Percentiles rank a stretch among this genome's conserved stretches.
Conservation (phyloP, 2,329 filamentous ascomycete species). For the Camillea tinctor region DNA sequence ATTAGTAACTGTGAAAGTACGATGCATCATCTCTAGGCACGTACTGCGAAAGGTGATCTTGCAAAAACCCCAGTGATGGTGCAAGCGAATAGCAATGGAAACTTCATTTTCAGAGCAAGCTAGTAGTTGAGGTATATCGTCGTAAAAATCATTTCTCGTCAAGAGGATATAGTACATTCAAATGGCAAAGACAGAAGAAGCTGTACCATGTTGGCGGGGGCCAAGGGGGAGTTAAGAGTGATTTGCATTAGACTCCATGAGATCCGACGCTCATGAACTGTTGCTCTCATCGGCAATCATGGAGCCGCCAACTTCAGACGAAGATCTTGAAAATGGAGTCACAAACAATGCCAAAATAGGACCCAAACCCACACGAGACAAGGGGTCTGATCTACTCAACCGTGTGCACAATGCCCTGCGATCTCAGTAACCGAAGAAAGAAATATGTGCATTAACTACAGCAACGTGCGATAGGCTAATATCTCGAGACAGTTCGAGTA, state of each 20-base stretch:
- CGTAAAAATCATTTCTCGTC: neutral
- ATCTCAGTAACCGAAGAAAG: neutral
- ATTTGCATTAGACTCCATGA: neutral
- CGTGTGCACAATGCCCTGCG: neutral
- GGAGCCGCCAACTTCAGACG: neutral
- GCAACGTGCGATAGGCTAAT: neutral
- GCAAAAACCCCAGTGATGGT: neutral
- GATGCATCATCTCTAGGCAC: neutral
- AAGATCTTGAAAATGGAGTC: neutral
- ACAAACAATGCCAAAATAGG: neutral
- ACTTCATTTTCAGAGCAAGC: neutral
- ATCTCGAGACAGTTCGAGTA: neutral
- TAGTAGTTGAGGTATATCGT: neutral
- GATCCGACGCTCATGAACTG: no score
- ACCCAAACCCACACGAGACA: neutral
- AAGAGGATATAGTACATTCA: neutral
- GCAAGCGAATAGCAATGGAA: neutral
- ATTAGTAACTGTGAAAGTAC: neutral
- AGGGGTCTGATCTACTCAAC: neutral
- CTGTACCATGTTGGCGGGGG: no score
- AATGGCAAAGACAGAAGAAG: no score
- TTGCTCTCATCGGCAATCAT: no score
- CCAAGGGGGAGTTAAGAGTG: no score
- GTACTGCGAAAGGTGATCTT: neutral
- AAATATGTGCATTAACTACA: neutral